Conservation (phyloP, 768 basidiomycete genomes). For the Exsudoporus frostii region DNA sequence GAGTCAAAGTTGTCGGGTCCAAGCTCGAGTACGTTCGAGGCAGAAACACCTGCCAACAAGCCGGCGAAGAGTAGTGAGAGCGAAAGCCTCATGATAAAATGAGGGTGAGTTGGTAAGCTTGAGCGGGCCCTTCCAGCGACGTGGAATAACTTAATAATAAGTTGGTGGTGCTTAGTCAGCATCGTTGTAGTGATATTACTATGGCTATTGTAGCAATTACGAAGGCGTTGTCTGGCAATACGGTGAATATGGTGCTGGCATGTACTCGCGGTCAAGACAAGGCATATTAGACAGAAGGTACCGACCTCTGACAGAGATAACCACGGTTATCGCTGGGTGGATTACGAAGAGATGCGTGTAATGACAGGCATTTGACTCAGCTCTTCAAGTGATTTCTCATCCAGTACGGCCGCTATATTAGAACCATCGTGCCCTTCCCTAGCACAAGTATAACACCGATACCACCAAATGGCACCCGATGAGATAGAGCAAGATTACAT, state of each 20-base stretch:
- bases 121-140: conserved; percentile 16
- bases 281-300: not conserved
- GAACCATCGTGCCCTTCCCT: not conserved
- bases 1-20: conserved; percentile 70
- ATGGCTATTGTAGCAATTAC: too few relatives aligned
- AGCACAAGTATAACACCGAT: not conserved
- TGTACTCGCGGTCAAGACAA: not conserved
- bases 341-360: not conserved
- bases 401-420: conserved; percentile 1
- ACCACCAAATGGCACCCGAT: conserved; percentile 26
- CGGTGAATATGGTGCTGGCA: not conserved
- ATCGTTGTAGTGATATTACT: too few relatives aligned
- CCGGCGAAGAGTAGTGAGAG: conserved; percentile 54
- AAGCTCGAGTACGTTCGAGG: conserved; percentile 85
- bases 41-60: conserved; percentile 52
- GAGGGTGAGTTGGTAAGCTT: conserved; percentile 10
- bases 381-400: conserved; percentile 25
- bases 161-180: conserved; percentile 24
- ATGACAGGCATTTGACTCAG: not conserved
- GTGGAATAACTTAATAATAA: conserved; percentile 21
- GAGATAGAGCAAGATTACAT: conserved; percentile 37
- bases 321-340: not conserved
- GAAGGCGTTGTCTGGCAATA: not conserved
- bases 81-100: conserved; percentile 53
- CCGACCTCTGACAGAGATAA: not conserved